Percentiles rank a stretch among this genome's conserved stretches.
These are phyloP conservation scores for Cladosporium sp. DNA, from an alignment of 2,329 filamentous ascomycete species.

Conservation along the genomic window DNA sequence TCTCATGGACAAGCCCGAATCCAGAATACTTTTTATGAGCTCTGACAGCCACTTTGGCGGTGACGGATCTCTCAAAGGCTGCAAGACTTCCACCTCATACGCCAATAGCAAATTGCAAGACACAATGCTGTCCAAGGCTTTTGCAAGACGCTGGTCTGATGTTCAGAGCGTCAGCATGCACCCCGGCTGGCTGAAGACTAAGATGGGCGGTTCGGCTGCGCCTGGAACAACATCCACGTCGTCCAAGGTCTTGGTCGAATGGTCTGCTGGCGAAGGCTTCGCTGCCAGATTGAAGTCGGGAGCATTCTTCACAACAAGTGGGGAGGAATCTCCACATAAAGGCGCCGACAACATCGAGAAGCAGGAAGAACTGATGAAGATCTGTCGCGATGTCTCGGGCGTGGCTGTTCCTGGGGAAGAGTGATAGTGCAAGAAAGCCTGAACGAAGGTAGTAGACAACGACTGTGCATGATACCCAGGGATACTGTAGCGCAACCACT, in stretches of 20 bases:
- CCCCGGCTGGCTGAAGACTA: slow-evolving; percentile 38
- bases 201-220: slow-evolving; percentile 38
- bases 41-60: slow-evolving; percentile 47
- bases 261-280: slow-evolving; percentile 38
- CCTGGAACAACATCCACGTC: slow-evolving; percentile 43
- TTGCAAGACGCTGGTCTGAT: slow-evolving; percentile 42
- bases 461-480: too few species aligned
- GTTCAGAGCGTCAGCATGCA: slow-evolving; percentile 44
- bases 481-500: too few species aligned
- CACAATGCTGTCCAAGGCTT: slow-evolving; percentile 49
- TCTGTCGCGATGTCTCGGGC: slow-evolving; percentile 29
- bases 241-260: slow-evolving; percentile 43
- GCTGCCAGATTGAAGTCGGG: slow-evolving; percentile 41
- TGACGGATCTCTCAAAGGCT: slow-evolving; percentile 35
- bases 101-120: slow-evolving; percentile 52
- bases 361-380: slow-evolving; percentile 41
- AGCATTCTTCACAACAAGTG: slow-evolving; percentile 19
- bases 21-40: slow-evolving; percentile 46
- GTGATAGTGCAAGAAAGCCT: neutral
- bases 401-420: slow-evolving; percentile 15
- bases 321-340: slow-evolving; percentile 21
- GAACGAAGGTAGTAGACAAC: neutral
- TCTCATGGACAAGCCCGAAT: slow-evolving; percentile 42
- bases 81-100: slow-evolving; percentile 42
- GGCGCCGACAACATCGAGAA: slow-evolving; percentile 34